Evolutionary conservation across 768 basidiomycete genomes (phyloP), one percentile per base, ranked within the genome.

Genomic region (Pleurotus cornucopiae): DNA sequence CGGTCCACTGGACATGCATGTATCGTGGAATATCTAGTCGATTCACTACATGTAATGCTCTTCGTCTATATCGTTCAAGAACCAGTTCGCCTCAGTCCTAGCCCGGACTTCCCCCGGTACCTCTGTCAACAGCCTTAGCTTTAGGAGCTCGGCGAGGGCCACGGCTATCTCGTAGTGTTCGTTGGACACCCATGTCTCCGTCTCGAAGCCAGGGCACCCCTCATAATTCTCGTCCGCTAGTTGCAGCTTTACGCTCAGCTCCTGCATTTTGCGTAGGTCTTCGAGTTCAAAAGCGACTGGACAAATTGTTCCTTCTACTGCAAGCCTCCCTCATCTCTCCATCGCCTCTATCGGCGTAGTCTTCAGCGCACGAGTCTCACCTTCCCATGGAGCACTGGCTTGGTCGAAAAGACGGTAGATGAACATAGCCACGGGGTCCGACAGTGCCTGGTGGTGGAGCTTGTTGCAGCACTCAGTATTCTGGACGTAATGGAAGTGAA

Each of bases 51-150:
- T 74, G 60, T 78, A 79, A n/a, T 71, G 53, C 66, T 70, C 62
- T 66, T 82, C 78, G 61, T 78, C 71, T 73, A 78, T 79, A 56
- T 80, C 77, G 63, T 79, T 74, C 56, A 63, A 78, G 60, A 63
- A 66, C 79, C 78, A 81, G 61, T 81, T 61, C 48, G 61, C 71
- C 69, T 4, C 56, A 48, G 72, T 62, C 69, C 71, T 52, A 30
- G 58, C 76, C 62, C 72, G 75, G 18, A 54, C 14, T 62, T 75
- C 67, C 65, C 54, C 21, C 38, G 34, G 49, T 9, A 51, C 1
- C 21, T 6, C 37, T 16, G 7, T 57, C 56, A 57, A 38, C 56
- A 43, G 21, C 39, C 14, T 57, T 38, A 54, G 53, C 40, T 57
- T 57, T 43, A 34, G 73, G 60, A 65, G 59, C 60, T 57, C 54